Evolutionary conservation across 2,329 filamentous ascomycete species (phyloP), one percentile per base, ranked within the genome.

Genomic region (Xylariaceae sp.): DNA sequence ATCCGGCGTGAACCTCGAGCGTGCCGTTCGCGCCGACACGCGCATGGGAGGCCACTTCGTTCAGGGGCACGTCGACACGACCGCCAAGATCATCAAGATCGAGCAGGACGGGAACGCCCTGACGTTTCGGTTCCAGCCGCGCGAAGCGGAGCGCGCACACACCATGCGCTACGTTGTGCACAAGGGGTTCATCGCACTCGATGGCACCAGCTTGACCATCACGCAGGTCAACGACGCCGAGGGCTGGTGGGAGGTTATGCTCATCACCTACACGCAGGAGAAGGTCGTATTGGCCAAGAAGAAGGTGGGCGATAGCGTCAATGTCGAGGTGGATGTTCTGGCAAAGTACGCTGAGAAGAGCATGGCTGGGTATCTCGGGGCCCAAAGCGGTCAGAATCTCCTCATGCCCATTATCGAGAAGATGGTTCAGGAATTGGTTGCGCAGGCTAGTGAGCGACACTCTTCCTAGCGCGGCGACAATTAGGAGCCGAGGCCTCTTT

Each of bases 11-110:
- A 99, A 99, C 72, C 86, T 99, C 51, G 94, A 99, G 77, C 86
- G 94, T 12, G 92, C 94, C 3, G 91, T 99, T 51, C 87, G 88
- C 19, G 90, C 91, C 3, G 83, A 88, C 65, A 96, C 92, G 45
- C 89, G 94, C 53, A 97, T 99, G 90, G 94, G 95, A 46, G 94
- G 94, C 0, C 94, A 99, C 74, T 96, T 97, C 67, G 92, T 97
- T 34, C 95, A 99, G 74, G 94, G 94, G 41, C 94, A 99, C 72
- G 92, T 99, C 57, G 95, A 99, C 72, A 92, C 90, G 8, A 84
- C 87, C 40, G 94, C 92, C 0, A 81, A 80, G 43, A 88, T 99
- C 57, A 68, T 86, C 40, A 80, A 81, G 43, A 81, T 88, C 37
- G 85, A 80, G 19, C 84, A 86, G 2, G 94, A 99, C 72, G 91